Conservation (phyloP, 148 eudicot genomes). For the Rhododendron ferrugineum region DNA sequence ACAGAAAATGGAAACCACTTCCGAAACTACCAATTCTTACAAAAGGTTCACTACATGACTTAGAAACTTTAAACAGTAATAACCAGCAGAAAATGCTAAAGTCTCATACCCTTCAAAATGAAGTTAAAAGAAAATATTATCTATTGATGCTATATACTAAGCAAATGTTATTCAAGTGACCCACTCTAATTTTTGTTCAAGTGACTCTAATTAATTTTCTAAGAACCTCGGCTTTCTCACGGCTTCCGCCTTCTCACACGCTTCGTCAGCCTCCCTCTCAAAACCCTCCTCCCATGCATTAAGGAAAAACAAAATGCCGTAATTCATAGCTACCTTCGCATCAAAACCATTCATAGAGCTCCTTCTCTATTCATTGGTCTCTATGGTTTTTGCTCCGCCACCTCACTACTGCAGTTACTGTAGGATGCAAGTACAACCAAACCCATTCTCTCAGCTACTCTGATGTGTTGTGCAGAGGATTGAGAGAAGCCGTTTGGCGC, state of each 20-base stretch:
- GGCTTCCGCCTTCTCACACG: not conserved
- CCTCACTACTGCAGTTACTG: too few species aligned
- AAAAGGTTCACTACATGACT: not conserved
- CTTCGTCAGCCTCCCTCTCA: not conserved
- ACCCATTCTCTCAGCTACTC: too few species aligned
- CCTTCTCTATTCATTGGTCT: not conserved
- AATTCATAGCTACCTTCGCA: not conserved
- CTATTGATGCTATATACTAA: not conserved
- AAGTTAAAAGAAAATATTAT: not conserved
- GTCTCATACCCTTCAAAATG: not conserved
- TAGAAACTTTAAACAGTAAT: not conserved
- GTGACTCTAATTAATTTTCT: too few species aligned
- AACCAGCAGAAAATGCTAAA: not conserved
- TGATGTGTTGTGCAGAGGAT: too few species aligned
- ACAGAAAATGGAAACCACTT: not conserved
- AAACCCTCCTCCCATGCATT: not conserved
- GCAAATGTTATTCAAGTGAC: not conserved
- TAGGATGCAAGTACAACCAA: too few species aligned
- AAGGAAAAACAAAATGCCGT: not conserved
- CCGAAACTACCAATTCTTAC: not conserved
- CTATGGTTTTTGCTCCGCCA: not conserved
- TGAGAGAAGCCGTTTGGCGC: too few species aligned
- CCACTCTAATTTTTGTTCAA: not conserved
- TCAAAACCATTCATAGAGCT: not conserved
- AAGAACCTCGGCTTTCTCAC: not conserved